Evolutionary conservation across 129 eudicot genomes (phyloP).

Genomic region (Centrapalus pauciflorus): DNA sequence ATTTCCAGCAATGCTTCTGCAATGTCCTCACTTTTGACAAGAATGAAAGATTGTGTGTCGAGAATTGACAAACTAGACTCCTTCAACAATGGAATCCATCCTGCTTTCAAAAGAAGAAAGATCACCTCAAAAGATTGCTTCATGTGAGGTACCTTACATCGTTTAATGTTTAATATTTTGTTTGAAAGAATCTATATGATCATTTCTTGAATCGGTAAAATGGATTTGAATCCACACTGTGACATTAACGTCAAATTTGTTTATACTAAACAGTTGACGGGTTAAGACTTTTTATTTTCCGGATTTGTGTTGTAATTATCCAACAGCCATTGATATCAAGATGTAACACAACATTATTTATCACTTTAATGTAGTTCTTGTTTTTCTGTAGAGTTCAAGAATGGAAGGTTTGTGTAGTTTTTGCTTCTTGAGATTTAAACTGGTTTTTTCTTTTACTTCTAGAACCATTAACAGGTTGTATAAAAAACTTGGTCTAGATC

Average conservation of each 20-base stretch:
- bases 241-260: background rate
- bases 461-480: too few relatives aligned
- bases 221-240: background rate
- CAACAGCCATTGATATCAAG: background rate
- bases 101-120: constrained; percentile 62
- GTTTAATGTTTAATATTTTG: background rate
- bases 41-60: constrained; percentile 61
- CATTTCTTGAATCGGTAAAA: background rate
- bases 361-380: too few relatives aligned
- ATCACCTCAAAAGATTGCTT: constrained; percentile 19
- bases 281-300: background rate
- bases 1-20: constrained; percentile 48
- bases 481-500: too few relatives aligned
- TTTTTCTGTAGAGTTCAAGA: too few relatives aligned
- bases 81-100: constrained; percentile 47
- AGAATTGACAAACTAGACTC: constrained; percentile 65
- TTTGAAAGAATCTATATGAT: background rate
- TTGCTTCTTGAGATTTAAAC: too few relatives aligned
- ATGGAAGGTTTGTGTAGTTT: too few relatives aligned
- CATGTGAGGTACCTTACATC: constrained; percentile 13
- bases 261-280: background rate
- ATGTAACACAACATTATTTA: background rate
- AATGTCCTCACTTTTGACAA: constrained; percentile 51
- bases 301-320: background rate
- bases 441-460: too few relatives aligned